Base-by-base conservation (phyloP, 2,329 filamentous ascomycete genomes). In the Nemania sp. region DNA sequence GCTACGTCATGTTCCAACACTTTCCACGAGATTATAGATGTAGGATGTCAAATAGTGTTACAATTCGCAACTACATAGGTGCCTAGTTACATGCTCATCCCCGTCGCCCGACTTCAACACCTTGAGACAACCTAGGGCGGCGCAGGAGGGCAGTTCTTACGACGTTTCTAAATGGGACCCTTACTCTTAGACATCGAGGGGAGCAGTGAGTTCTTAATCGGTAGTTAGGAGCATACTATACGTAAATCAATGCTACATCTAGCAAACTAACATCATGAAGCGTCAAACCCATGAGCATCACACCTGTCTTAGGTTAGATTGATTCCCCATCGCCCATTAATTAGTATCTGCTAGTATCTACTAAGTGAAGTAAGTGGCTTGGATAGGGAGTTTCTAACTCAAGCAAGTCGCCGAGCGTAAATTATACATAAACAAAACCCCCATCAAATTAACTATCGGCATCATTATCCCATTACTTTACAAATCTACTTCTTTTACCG, bases 351-450 rank as follows among this genome's bases (percentile, higher is more conserved):
- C 27, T 47, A 52, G 13, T 22, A 18, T 29, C 10, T 10, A 32
- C 22, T 29, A 52, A 55, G n/a, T 66, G 64, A 62, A 52, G 63
- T 61, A 51, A 51, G 64, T 66, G 64, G 51, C 62, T 53, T 27
- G 59, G 24, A 38, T 45, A 13, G n/a, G n/a, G n/a, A n/a, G n/a
- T n/a, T n/a, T n/a, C n/a, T n/a, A n/a, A n/a, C n/a, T n/a, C n/a
- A n/a, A n/a, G n/a, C n/a, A n/a, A n/a, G n/a, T n/a, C 49, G 53
- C 24, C 57, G 60, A 8, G 13, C n/a, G 51, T 13, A 32, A 32
- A 29, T 29, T 49, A 49, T 22, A 53, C 3, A n/a, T 4, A 53
- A n/a, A 15, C 24, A 53, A 20, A n/a, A 10, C 51, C 27, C 2
- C 24, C 24, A 53, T 18, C 45, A n/a, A 43, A 15, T n/a, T 43